phyloP scores from a whole-genome alignment of 345 rosid species.

The Eucalyptus tenuipes region DNA sequence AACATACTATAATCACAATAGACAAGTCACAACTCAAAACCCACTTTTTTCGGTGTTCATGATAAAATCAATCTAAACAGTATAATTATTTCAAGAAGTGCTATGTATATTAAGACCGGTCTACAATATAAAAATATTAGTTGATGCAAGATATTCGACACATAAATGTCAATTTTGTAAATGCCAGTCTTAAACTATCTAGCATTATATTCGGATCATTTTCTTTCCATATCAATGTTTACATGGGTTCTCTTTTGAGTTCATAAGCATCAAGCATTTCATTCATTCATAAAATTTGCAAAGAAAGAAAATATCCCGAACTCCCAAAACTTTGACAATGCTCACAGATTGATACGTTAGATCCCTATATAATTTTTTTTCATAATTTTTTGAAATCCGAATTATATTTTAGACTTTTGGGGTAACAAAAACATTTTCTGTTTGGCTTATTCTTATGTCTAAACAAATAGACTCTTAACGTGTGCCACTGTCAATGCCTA shows the following conservation, averaged over 20 bases:
- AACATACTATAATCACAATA: not conserved
- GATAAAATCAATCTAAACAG: not conserved
- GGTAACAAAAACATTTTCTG: not conserved
- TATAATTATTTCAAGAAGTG: not conserved
- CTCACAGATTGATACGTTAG: not conserved
- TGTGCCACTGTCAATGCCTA: not conserved
- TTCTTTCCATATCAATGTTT: not conserved
- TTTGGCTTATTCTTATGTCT: not conserved
- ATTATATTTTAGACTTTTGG: not conserved
- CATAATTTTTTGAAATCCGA: not conserved
- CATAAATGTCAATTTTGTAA: not conserved
- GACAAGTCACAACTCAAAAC: not conserved
- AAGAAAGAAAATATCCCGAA: not conserved
- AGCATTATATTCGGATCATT: not conserved
- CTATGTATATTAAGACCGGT: not conserved
- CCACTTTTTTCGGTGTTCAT: not conserved
- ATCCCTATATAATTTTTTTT: not conserved
- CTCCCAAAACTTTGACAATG: not conserved
- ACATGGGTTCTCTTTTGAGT: not conserved
- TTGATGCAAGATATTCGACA: not conserved
- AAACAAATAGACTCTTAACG: not conserved
- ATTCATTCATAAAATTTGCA: not conserved
- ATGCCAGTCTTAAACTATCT: not conserved
- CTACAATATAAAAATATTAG: not conserved
- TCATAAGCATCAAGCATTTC: not conserved